phyloP scores from a whole-genome alignment of 2,329 filamentous ascomycete genomes.

The Chaetothyriales sp. region DNA sequence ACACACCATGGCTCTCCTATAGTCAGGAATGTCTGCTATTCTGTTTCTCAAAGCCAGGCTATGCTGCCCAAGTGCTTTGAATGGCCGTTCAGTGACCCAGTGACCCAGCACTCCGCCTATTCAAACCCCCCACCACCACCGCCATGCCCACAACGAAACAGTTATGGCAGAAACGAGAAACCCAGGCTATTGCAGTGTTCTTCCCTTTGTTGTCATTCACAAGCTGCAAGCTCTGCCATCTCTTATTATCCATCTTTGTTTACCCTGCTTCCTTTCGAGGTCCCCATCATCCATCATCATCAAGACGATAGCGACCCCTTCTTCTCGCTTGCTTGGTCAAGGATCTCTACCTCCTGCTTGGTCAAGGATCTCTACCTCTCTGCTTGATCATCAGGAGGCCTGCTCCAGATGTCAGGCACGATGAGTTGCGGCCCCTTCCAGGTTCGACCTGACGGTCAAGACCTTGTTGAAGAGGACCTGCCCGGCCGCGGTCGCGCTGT shows the following conservation, averaged over 20 bases:
- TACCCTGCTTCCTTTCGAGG: background rate
- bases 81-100: no score
- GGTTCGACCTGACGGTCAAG: background rate
- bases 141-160: background rate
- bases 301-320: background rate
- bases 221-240: background rate
- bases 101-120: no score
- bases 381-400: background rate
- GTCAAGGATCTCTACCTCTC: background rate
- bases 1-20: no score
- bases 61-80: no score
- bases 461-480: background rate
- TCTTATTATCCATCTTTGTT: background rate
- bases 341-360: background rate
- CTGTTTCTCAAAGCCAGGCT: no score
- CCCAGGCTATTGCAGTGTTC: background rate
- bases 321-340: background rate
- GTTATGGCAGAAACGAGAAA: background rate
- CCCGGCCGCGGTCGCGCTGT: background rate
- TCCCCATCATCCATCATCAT: no score
- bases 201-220: background rate
- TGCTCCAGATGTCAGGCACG: background rate
- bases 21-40: no score
- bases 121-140: no score
- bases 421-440: background rate